Conservation (phyloP, 2,329 filamentous ascomycete genomes). For the Alternaria sp. region DNA sequence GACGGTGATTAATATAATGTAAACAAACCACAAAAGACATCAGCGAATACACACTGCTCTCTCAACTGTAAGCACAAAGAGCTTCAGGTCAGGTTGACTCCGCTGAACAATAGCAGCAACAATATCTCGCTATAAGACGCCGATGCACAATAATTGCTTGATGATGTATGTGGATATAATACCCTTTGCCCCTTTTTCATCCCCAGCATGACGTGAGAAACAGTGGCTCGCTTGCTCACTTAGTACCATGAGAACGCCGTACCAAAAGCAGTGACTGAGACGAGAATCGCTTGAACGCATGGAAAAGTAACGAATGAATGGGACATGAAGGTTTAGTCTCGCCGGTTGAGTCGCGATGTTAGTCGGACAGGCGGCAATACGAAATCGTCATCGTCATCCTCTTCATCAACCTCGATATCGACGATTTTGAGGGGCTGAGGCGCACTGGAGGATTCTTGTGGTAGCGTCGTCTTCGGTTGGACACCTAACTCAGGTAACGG, state of each 20-base stretch:
- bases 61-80: neutral
- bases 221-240: neutral
- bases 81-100: neutral
- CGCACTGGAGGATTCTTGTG: slow-evolving; percentile 11
- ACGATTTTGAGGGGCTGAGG: slow-evolving; percentile 30
- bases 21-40: neutral
- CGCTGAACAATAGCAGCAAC: neutral
- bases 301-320: slow-evolving; percentile 19
- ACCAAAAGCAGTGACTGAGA: slow-evolving; percentile 19
- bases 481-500: slow-evolving; percentile 14
- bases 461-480: slow-evolving; percentile 16
- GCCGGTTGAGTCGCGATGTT: slow-evolving; percentile 40
- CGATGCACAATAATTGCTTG: neutral
- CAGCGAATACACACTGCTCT: neutral
- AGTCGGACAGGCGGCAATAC: slow-evolving; percentile 50
- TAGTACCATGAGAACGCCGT: slow-evolving; percentile 21
- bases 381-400: slow-evolving; percentile 44
- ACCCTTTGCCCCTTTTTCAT: slow-evolving; percentile 7
- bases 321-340: slow-evolving; percentile 15
- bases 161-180: slow-evolving; percentile 2
- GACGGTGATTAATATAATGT: neutral
- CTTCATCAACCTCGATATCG: slow-evolving; percentile 50
- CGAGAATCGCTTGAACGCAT: slow-evolving; percentile 43
- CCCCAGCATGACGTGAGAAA: slow-evolving; percentile 2
- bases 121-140: neutral